Conservation (phyloP, 805 yeast genomes). For the Brettanomyces anomalus region DNA sequence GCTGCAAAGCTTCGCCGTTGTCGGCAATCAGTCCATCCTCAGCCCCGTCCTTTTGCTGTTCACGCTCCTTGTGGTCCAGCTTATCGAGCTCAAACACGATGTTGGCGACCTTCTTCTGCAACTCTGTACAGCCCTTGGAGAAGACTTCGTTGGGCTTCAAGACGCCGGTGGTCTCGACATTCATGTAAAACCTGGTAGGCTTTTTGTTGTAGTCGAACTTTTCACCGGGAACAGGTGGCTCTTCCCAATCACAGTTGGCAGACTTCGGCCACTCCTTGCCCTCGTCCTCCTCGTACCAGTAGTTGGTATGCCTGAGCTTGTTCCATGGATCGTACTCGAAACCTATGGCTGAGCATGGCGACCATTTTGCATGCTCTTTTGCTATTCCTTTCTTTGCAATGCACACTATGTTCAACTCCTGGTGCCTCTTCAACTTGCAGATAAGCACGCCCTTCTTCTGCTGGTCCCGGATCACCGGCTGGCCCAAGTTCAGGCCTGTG, state of each 20-base stretch:
- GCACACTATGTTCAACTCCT: slow-evolving; percentile 81
- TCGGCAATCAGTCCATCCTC: slow-evolving; percentile 2
- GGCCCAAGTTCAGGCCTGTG: slow-evolving; percentile 44
- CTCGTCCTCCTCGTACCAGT: slow-evolving; percentile 89
- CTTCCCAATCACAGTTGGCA: slow-evolving; percentile 90
- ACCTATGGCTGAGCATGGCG: slow-evolving; percentile 91
- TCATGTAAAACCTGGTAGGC: slow-evolving; percentile 76
- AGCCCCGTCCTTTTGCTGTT: slow-evolving; percentile 11
- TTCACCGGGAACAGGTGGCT: slow-evolving; percentile 83
- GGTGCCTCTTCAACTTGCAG: slow-evolving; percentile 86
- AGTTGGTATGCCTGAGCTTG: slow-evolving; percentile 89
- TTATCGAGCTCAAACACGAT: slow-evolving; percentile 62
- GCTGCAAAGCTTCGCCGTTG: slow-evolving; percentile 7
- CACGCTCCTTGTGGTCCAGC: slow-evolving; percentile 26
- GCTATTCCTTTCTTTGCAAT: slow-evolving; percentile 97
- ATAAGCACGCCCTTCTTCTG: slow-evolving; percentile 78
- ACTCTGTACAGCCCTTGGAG: slow-evolving; percentile 68
- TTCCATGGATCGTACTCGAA: slow-evolving; percentile 99
- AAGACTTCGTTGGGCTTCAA: slow-evolving; percentile 87
- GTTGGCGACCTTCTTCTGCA: slow-evolving; percentile 87
- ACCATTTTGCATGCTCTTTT: slow-evolving; percentile 98
- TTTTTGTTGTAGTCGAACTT: slow-evolving; percentile 76
- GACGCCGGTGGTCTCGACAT: slow-evolving; percentile 88
- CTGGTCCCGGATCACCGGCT: slow-evolving; percentile 76
- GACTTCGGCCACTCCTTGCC: slow-evolving; percentile 91